Evolutionary conservation across 2,329 filamentous ascomycete species (phyloP), one percentile per base, ranked within the genome.

Genomic region (Capronia americana): DNA sequence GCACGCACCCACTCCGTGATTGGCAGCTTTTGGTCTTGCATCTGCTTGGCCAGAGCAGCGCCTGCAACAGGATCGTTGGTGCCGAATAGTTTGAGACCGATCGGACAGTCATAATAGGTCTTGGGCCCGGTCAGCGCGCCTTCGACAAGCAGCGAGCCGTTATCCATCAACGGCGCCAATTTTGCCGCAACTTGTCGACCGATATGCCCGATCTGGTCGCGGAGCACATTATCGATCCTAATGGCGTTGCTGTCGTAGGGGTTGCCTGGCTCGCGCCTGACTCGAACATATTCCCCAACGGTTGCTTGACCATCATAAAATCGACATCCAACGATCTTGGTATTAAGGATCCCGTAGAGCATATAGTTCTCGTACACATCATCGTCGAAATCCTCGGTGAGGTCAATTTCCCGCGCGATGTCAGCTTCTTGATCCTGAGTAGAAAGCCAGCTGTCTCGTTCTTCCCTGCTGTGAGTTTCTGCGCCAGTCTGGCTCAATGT

Each of bases 161-260:
- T 77, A 71, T 92, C 90, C 73, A 80, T 50, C 51, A 69, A n/a
- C 17, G 73, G 86, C 0, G 91, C 88, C 61, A 97, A 79, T 76
- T 91, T 94, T n/a, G 82, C 79, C 0, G 88, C 92, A 24, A 92
- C 74, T 0, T 79, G 82, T 12, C 87, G 83, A 6, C 91, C 90
- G 48, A 96, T 82, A 77, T 96, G 92, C 0, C 92, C 92, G 72
- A 96, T 91, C 73, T 96, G 92, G 7, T 78, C 76, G 17, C 87
- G 85, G 74, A 90, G 85, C 14, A 93, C 91, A 76, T 95, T 96
- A 72, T 91, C 84, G 1, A 96, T 86, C 4, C 87, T 86, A 64
- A 96, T 92, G 0, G 92, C 92, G 78, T 95, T 95, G 5, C 71
- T 69, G 74, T 95, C 91, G 74, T 90, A 91, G 71, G 79, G 81